Percentiles rank a stretch among this genome's conserved stretches.
phyloP scores from a whole-genome alignment of 768 basidiomycete species.

The Psilocybe azurescens region DNA sequence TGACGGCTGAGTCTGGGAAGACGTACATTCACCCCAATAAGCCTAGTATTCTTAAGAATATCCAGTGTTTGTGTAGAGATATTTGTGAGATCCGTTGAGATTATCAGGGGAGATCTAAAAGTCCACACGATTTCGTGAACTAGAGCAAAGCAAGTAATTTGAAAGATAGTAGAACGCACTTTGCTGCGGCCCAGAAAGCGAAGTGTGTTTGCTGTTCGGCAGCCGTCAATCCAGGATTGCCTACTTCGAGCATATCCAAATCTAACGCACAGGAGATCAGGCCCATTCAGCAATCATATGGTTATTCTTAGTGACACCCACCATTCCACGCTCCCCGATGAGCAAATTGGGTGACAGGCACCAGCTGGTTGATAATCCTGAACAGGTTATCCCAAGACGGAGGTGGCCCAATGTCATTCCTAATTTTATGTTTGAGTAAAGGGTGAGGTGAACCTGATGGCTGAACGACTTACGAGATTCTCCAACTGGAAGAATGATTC shows the following conservation, averaged over 20 bases:
- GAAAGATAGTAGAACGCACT: slow-evolving; percentile 30
- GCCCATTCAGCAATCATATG: no score
- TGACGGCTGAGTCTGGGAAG: neutral
- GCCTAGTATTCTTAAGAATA: slow-evolving; percentile 45
- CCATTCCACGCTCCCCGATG: slow-evolving; percentile 50
- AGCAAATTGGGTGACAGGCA: slow-evolving; percentile 55
- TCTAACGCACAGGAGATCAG: slow-evolving; percentile 32
- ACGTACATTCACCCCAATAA: slow-evolving; percentile 50
- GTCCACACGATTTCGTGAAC: neutral
- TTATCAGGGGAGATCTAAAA: slow-evolving; percentile 45
- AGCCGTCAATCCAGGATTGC: slow-evolving; percentile 47
- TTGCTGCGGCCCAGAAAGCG: slow-evolving; percentile 58
- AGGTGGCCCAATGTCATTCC: slow-evolving; percentile 53
- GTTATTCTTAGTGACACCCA: slow-evolving; percentile 12
- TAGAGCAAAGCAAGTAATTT: neutral
- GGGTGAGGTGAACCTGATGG: neutral
- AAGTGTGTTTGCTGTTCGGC: slow-evolving; percentile 54
- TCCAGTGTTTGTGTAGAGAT: slow-evolving; percentile 36
- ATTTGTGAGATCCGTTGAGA: slow-evolving; percentile 47
- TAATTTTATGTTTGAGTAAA: slow-evolving; percentile 18
- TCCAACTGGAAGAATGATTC: slow-evolving; percentile 33
- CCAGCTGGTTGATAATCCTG: slow-evolving; percentile 56
- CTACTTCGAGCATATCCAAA: slow-evolving; percentile 59
- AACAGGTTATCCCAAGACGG: slow-evolving; percentile 52
- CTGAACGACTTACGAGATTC: slow-evolving; percentile 43